Percentiles rank a stretch among this genome's conserved stretches.
phyloP scores from a whole-genome alignment of 495 filamentous ascomycete genomes.

The Podospora fimiseda region DNA sequence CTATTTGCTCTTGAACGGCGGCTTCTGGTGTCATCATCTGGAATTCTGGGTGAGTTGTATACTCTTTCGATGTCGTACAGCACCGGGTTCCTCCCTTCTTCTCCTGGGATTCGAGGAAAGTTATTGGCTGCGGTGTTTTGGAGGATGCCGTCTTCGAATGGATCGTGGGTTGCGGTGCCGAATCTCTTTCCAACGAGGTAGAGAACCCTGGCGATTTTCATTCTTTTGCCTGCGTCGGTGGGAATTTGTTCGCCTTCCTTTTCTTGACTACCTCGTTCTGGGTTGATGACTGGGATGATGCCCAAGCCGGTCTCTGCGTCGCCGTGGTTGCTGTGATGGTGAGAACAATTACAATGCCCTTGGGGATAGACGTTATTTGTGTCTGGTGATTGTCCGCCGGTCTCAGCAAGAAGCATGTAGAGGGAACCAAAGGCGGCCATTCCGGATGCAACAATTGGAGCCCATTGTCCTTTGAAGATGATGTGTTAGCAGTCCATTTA shows the following conservation, averaged over 20 bases:
- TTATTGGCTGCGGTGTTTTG: conserved; percentile 33
- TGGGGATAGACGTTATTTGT: conserved; percentile 1
- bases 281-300: background rate
- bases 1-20: conserved; percentile 11
- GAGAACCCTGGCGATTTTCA: conserved; percentile 35
- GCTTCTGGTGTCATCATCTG: background rate
- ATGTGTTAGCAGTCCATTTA: conserved; percentile 11
- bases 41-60: conserved; percentile 26
- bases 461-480: conserved; percentile 45
- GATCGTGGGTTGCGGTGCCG: conserved; percentile 32
- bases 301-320: background rate
- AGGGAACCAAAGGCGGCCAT: conserved; percentile 50
- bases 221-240: conserved; percentile 29
- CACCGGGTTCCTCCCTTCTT: conserved; percentile 35
- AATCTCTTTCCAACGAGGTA: conserved; percentile 31
- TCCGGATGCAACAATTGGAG: conserved; percentile 46
- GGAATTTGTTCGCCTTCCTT: background rate
- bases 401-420: conserved; percentile 41
- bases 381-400: conserved; percentile 16
- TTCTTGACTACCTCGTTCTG: background rate
- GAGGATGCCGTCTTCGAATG: conserved; percentile 44
- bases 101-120: conserved; percentile 48
- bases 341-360: conserved; percentile 22
- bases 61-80: conserved; percentile 32
- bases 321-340: conserved; percentile 15